Evolutionary conservation across 73 alveolate species (phyloP).

Genomic region (Breviolum minutum): DNA sequence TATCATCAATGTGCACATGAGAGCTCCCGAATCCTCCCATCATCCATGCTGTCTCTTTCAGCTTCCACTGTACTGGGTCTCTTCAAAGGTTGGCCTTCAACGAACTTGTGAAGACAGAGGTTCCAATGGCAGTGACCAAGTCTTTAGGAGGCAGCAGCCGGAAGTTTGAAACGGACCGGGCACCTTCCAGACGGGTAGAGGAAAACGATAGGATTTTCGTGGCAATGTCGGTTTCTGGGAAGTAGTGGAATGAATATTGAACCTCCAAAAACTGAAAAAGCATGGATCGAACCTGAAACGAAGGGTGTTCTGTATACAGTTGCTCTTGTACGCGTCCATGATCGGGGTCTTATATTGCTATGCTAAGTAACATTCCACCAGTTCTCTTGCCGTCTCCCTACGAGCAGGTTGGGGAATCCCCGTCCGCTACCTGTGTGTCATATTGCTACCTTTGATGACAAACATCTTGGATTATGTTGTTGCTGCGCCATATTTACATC

Average conservation of each 20-base stretch:
- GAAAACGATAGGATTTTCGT: no score
- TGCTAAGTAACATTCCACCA: no score
- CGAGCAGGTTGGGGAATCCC: slow-evolving; percentile 84
- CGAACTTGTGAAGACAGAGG: slow-evolving; percentile 69
- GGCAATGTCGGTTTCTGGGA: no score
- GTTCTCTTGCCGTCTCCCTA: no score
- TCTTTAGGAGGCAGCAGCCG: slow-evolving; percentile 54
- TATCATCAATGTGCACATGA: not conserved
- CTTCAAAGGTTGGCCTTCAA: slow-evolving; percentile 51
- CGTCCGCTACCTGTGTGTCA: slow-evolving; percentile 69
- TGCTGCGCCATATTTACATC: slow-evolving; percentile 33
- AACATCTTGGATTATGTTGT: slow-evolving; percentile 79
- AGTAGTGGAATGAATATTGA: no score
- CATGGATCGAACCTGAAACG: no score
- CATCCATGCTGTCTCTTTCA: not conserved
- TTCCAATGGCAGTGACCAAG: slow-evolving; percentile 66
- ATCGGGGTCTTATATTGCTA: no score
- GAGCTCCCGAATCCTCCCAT: not conserved
- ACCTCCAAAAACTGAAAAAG: no score
- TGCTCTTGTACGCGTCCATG: no score
- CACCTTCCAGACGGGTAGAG: no score
- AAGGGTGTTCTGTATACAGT: no score
- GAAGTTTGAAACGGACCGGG: not conserved
- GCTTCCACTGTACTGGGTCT: not conserved
- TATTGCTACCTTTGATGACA: slow-evolving; percentile 78